Base-by-base conservation (phyloP, 352 stramenopile species). In the Pythium vanterpoolii region DNA sequence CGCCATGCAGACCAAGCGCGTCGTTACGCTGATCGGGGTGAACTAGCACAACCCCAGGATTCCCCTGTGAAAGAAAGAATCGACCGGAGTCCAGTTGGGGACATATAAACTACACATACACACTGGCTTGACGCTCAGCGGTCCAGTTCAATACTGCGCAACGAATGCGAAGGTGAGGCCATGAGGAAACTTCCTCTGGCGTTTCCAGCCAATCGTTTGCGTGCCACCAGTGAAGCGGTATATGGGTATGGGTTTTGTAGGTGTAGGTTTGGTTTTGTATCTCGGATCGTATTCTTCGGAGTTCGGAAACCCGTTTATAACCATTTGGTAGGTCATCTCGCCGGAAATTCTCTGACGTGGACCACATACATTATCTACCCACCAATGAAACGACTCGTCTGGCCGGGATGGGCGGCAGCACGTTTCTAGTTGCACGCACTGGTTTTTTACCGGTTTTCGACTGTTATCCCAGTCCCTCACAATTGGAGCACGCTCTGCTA, bases 61-160 rank as follows among this genome's bases (percentile, higher is more conserved):
- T 82, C 69, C 84, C 73, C 84, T 91, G 83, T 91, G 83, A 91
- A 92, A 77, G 78, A 76, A 79, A 80, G 59, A 81, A 76, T 83
- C 79, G 66, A 77, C 59, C 82, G 76, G 78, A 86, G 78, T 84
- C 84, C 84, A 93, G 84, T 93, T 79, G 47, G 45, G 18, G 44
- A 55, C 31, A 49, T 30, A 58, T 40, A 51, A 14, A 48, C 26
- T 3, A 36, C 28, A 61, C 10, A 46, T 49, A 47, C 56, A 64
- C 44, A 31, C 7, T 19, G 40, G n/a, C 21, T 1, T 27, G 24
- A 48, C 11, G 52, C 24, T 13, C n/a, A n/a, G n/a, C n/a, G n/a
- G 26, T 55, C 45, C 46, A 47, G 16, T 55, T 62, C 43, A 11
- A 40, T n/a, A 55, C 30, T 62, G 55, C 47, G 13, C 31, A 10